Base-by-base conservation (phyloP, 306 rosid genomes). In the Senna siamea region DNA sequence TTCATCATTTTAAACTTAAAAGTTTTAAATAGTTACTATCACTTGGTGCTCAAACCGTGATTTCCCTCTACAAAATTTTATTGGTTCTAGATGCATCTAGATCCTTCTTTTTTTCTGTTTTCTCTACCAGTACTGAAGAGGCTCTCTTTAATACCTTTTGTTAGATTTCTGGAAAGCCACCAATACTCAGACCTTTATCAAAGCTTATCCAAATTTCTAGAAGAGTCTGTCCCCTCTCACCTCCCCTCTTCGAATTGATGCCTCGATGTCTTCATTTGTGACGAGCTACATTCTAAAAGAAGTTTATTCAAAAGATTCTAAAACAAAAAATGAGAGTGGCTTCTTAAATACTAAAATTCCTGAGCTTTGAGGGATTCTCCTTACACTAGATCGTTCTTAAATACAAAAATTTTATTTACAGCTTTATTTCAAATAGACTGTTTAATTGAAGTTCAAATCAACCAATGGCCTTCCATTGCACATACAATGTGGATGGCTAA, bases 201-300 rank as follows among this genome's bases (percentile, higher is more conserved):
- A 68, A 28, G 67, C 66, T 62, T 70, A 50, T 56, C 35, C 26
- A 76, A 56, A 47, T 70, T 63, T 57, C 35, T 75, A 41, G 53
- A 64, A 52, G 14, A 28, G 38, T 38, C 47, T 8, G 9, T 5
- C 28, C 14, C 17, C 59, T 6, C 26, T 13, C 22, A 12, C 10
- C 6, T 22, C 13, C 10, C 60, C 19, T n/a, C 23, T 54, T 20
- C 57, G 1, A 9, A 44, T 73, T 40, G 34, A 73, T 65, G 13
- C 40, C 64, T 67, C 73, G 61, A 58, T 76, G 32, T 19, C 5
- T 38, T 64, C 20, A 20, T 41, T 6, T 67, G 23, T 43, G 50
- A 68, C 47, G 44, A 62, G 56, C 48, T 61, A 34, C 66, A 28
- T 71, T 57, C 26, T 52, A 63, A 64, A 26, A 69, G 20, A 43